Percentiles rank a stretch among this genome's conserved stretches.
Evolutionary conservation across 805 yeast genomes (phyloP).

Genomic region (Wickerhamiella cacticola): DNA sequence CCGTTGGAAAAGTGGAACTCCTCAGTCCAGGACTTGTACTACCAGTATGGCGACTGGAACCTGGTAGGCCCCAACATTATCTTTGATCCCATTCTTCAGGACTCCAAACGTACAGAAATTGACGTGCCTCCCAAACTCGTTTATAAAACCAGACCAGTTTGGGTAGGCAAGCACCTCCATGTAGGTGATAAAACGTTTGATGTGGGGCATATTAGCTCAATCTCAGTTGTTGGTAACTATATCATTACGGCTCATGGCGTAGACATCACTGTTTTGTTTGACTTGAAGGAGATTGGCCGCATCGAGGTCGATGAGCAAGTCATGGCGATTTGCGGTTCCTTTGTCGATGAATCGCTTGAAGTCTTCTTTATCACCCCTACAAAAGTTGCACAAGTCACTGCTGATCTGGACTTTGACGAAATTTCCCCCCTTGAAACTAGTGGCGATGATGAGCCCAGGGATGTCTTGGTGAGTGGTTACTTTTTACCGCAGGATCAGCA

Average conservation of each 20-base stretch:
- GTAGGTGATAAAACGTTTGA: conserved; percentile 5
- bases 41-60: conserved; percentile 6
- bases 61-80: conserved; percentile 6
- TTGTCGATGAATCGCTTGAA: conserved; percentile 7
- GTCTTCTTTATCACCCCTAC: conserved; percentile 1
- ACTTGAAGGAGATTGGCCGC: conserved; percentile 3
- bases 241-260: neutral
- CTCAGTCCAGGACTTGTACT: neutral
- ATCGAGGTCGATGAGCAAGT: conserved; percentile 1
- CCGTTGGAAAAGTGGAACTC: conserved; percentile 9
- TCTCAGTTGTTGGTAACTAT: neutral
- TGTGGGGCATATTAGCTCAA: neutral
- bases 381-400: conserved; percentile 6
- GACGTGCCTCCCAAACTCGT: neutral
- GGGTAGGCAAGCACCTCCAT: conserved; percentile 5
- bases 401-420: conserved; percentile 5
- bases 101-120: neutral
- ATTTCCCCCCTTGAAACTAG: neutral
- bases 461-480: neutral
- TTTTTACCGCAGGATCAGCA: neutral
- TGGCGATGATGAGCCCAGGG: neutral
- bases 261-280: neutral
- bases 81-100: conserved; percentile 6
- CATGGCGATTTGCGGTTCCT: neutral
- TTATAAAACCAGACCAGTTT: neutral